Percentiles rank a stretch among this genome's conserved stretches.
Evolutionary conservation across 1,139 yeast genomes (phyloP).

Genomic region (Blastobotrys elegans): DNA sequence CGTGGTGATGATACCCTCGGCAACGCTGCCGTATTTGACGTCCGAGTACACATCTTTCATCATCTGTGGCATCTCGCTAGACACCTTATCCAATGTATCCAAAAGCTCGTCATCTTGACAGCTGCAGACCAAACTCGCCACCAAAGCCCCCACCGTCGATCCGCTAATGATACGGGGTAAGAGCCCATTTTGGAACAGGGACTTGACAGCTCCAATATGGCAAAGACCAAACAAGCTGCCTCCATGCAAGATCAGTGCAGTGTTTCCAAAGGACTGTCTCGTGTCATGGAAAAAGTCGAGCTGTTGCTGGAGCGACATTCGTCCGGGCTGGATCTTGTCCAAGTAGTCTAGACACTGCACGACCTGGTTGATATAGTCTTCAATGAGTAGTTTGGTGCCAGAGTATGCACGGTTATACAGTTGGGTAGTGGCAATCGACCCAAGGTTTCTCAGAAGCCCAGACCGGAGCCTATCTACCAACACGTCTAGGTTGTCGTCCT

Average conservation of each 20-base stretch:
- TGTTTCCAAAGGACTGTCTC: conserved; percentile 81
- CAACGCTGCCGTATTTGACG: conserved; percentile 27
- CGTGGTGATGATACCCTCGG: conserved; percentile 42
- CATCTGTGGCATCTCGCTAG: conserved; percentile 44
- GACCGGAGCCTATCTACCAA: conserved; percentile 72
- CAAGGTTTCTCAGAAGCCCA: conserved; percentile 83
- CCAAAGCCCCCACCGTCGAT: conserved; percentile 89
- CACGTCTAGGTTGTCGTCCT: conserved; percentile 49
- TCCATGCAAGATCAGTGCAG: conserved; percentile 87
- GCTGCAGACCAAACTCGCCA: conserved; percentile 79
- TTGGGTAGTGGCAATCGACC: conserved; percentile 78
- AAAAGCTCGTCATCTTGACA: conserved; percentile 50
- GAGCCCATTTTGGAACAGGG: conserved; percentile 64
- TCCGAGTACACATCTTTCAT: conserved; percentile 22
- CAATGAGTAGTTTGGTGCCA: conserved; percentile 85
- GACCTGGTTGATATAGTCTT: conserved; percentile 78
- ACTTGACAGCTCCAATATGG: conserved; percentile 87
- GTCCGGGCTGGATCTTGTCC: conserved; percentile 23
- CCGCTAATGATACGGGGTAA: conserved; percentile 89
- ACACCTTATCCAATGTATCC: conserved; percentile 33
- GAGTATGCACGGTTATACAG: conserved; percentile 76
- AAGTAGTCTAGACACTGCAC: conserved; percentile 58
- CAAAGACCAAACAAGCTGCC: conserved; percentile 92
- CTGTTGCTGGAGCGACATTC: conserved; percentile 45
- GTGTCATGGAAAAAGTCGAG: conserved; percentile 87